Evolutionary conservation across 768 basidiomycete species (phyloP).

Genomic region (Macrolepiota albuminosa): DNA sequence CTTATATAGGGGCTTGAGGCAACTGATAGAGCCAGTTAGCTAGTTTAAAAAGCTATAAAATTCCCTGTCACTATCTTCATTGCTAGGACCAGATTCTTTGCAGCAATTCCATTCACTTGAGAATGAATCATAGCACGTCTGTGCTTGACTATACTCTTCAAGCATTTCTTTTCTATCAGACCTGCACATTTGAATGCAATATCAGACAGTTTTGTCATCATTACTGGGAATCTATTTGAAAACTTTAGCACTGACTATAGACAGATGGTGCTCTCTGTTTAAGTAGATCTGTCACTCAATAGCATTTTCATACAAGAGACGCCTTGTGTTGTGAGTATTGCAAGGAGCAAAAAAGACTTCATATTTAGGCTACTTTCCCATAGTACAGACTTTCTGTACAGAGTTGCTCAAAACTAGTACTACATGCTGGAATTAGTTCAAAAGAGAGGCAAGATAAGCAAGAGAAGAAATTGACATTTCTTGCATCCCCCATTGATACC

Average conservation of each 20-base stretch:
- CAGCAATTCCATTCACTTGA: no score
- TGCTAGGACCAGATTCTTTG: no score
- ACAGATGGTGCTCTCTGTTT: background rate
- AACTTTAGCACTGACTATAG: conserved; percentile 4
- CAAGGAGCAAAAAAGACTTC: background rate
- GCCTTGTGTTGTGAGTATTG: background rate
- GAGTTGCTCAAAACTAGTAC: background rate
- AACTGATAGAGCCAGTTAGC: no score
- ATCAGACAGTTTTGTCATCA: background rate
- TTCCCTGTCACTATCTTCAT: no score
- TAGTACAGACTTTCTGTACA: no score
- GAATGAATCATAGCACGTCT: no score
- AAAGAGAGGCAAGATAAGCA: background rate
- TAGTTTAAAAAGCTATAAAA: no score
- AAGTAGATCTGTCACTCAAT: background rate
- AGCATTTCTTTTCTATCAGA: background rate
- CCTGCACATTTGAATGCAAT: background rate
- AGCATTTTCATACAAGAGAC: no score
- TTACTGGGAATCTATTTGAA: conserved; percentile 4
- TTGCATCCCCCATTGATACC: no score
- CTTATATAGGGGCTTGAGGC: no score
- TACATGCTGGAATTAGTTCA: background rate
- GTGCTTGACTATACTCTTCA: no score
- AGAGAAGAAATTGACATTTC: background rate
- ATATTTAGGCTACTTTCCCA: background rate